A percentile compares a stretch with the other conserved stretches of the same genome.
These are phyloP conservation scores for Selaginella moellendorffii DNA, from an alignment of 75 land plant species.

Conservation along the genomic window DNA sequence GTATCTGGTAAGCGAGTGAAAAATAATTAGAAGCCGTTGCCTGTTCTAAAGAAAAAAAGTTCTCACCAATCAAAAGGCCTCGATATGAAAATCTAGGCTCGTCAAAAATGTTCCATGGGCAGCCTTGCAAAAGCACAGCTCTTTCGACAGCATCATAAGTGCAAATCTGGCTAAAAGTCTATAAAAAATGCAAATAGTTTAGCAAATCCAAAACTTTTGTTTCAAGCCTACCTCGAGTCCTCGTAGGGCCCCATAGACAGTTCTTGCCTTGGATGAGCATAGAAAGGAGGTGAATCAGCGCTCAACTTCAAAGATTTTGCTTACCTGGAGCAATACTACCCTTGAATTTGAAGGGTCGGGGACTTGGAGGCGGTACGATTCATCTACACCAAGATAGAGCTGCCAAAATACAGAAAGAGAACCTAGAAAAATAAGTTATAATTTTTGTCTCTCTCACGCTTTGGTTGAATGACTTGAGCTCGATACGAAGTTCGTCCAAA, in stretches of 20 bases:
- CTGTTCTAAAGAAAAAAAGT: no score
- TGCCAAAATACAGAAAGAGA: no score
- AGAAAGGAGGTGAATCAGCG: no score
- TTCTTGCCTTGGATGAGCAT: no score
- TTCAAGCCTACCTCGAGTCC: slow-evolving; percentile 92
- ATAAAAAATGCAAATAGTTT: slow-evolving; percentile 12
- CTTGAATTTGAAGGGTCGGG: slow-evolving; percentile 34
- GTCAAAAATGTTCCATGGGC: slow-evolving; percentile 54
- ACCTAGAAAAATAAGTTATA: no score
- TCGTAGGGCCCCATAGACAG: slow-evolving; percentile 79
- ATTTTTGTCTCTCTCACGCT: no score
- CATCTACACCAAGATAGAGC: slow-evolving; percentile 73
- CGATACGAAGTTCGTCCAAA: no score
- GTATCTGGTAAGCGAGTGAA: slow-evolving; percentile 39
- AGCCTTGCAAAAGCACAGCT: slow-evolving; percentile 33
- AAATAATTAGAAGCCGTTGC: neutral
- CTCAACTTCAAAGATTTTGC: no score
- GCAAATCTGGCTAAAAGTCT: slow-evolving; percentile 87
- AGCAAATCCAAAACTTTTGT: no score
- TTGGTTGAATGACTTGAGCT: no score
- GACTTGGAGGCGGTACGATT: slow-evolving; percentile 55
- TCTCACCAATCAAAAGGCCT: slow-evolving; percentile 73
- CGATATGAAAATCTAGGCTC: slow-evolving; percentile 67
- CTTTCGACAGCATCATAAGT: slow-evolving; percentile 35
- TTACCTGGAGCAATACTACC: slow-evolving; percentile 49